Evolutionary conservation across 208 protist species (phyloP), one percentile per base, ranked within the genome.

Genomic region (Leishmania martiniquensis): DNA sequence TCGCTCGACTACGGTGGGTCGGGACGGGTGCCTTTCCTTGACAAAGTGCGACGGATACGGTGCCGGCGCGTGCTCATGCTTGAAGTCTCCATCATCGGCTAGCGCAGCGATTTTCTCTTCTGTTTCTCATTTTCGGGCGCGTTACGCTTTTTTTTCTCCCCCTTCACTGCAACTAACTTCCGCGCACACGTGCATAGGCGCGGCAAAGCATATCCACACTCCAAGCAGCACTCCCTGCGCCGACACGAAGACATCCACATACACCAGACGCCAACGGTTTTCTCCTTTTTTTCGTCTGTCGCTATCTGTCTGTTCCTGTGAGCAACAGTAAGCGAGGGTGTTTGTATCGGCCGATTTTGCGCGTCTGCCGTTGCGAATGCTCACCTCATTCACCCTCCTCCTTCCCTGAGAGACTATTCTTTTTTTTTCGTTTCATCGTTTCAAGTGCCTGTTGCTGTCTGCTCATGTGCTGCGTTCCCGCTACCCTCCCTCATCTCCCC

Each of bases 401-500:
- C 25, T n/a, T n/a, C n/a, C n/a, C n/a, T 15, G 47, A 32, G 57
- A 55, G 62, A 29, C 25, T 83, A 59, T 69, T 69, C 65, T 69
- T 69, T 69, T 66, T 66, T 37, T 66, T 45, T 39, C 10, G 13
- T 32, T 17, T 69, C 25, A 2, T 25, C 34, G 5, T 34, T 42
- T 42, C 9, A 5, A 44, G 42, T 49, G 3, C 25, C 34, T 29
- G 37, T 69, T 44, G 65, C 65, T 29, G 25, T 4, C 34, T 22
- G n/a, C 63, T 59, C 29, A 75, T 75, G 72, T 32, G 76, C 29
- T 82, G 12, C 54, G 32, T 52, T 54, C 59, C 42, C 32, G 47
- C 44, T 66, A 13, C 13, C 12, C 34, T 3, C 34, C 51, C 1
- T 20, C 10, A 49, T 49, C 39, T 37, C 51, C 72, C 29, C 5